Evolutionary conservation across 164 flowering plant species (phyloP), one percentile per base, ranked within the genome.

Genomic region (Magnolia officinalis): DNA sequence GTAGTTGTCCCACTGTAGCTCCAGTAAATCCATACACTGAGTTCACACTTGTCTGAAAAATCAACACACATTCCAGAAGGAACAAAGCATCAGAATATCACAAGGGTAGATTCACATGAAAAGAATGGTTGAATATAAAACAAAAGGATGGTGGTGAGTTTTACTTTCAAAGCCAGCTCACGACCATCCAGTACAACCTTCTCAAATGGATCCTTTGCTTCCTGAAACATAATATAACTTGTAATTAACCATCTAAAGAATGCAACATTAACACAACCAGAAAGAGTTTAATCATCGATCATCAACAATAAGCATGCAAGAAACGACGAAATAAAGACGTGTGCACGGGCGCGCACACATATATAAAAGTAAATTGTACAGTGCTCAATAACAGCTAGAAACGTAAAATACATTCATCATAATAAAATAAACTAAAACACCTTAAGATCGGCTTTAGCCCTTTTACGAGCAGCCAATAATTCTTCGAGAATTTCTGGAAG

Each of bases 11-110:
- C 76, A 94, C 84, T 67, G 98, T 90, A 73, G 99, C 99, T 84
- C 99, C 98, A 24, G 99, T 96, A 82, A 96, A 96, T 65, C 99
- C 99, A 87, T 94, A 96, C 14, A 94, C 99, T 71, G 98, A 96
- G 85, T 96, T 96, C 65, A 98, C 99, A 85, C 98, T 96, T 72
- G 94, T 85, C 98, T 94, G 92, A 72, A 83, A 87, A 79, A 37
- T 61, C 11, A 80, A 61, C 13, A 74, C 2, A 72, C 6, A 71
- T 19, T 55, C 16, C 19, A 45, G 59, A 20, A 8, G 18, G 24
- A 5, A 24, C 73, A 51, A 1, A 19, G 67, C 45, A 26, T 18
- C 8, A 19, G 50, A 68, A 29, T 19, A 29, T 31, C 19, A 8
- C 77, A 51, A 13, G 16, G 18, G 16, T 11, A 11, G 13, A 55